A percentile compares a stretch with the other conserved stretches of the same genome.
Conservation (phyloP, 371 early-diverging fungal species). For the Mucor mucedo region DNA sequence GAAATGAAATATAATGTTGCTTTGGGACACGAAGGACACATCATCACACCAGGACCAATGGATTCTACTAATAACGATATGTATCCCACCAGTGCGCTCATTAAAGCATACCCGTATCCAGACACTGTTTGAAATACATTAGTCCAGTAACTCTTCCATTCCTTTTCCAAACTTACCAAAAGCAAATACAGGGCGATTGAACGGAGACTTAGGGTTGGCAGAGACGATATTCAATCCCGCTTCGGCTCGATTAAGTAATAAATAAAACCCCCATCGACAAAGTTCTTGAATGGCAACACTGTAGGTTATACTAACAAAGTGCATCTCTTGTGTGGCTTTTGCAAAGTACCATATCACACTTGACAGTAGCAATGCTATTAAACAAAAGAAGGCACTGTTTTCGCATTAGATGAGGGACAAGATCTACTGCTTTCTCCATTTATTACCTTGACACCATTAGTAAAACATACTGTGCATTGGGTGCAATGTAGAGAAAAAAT, state of each 20-base stretch:
- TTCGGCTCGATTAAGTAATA: slow-evolving; percentile 63
- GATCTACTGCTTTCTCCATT: background rate
- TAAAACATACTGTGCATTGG: slow-evolving; percentile 71
- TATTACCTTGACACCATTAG: slow-evolving; percentile 73
- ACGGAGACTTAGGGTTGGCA: slow-evolving; percentile 58
- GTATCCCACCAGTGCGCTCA: slow-evolving; percentile 70
- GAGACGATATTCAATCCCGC: slow-evolving; percentile 62
- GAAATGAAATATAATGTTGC: slow-evolving; percentile 68
- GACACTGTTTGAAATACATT: slow-evolving; percentile 35
- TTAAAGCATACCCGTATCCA: slow-evolving; percentile 75
- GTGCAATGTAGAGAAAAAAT: slow-evolving; percentile 70
- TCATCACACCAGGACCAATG: slow-evolving; percentile 70
- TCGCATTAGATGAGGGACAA: background rate
- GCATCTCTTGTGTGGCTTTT: slow-evolving; percentile 34
- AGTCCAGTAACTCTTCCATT: no score
- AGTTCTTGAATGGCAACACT: slow-evolving; percentile 70
- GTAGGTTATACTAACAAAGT: slow-evolving; percentile 58
- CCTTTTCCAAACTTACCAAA: slow-evolving; percentile 45
- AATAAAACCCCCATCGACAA: slow-evolving; percentile 67
- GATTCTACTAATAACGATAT: slow-evolving; percentile 69
- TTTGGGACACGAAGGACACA: slow-evolving; percentile 69
- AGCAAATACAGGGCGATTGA: slow-evolving; percentile 64
- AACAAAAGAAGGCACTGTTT: slow-evolving; percentile 76
- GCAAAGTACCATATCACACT: slow-evolving; percentile 74
- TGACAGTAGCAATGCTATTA: slow-evolving; percentile 70